Base-by-base conservation (phyloP, 2,329 filamentous ascomycete species). In the Fusarium sp. region DNA sequence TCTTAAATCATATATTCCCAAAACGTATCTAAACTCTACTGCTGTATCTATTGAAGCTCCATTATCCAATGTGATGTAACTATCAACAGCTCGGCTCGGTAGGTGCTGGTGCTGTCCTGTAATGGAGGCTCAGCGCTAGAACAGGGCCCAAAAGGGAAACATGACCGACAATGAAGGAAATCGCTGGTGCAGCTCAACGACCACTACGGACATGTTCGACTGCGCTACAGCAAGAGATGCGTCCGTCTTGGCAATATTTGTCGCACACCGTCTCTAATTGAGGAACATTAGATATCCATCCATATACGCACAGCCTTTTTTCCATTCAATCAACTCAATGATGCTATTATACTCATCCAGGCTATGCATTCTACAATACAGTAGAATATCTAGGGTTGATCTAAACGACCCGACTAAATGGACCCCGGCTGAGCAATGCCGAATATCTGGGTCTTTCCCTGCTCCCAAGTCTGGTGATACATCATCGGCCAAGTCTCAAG, bases 41-140 rank as follows among this genome's bases (percentile, higher is more conserved):
- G 4, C 16, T 42, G 24, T 16, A 42, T 40, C 9, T 25, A 22
- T 30, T 32, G 59, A 56, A 63, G 43, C 49, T 63, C 32, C 56
- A 40, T 27, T 47, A 24, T 32, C 34, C 12, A 16, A n/a, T 62
- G 43, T 43, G 61, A 57, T 63, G 59, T 49, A 57, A 56, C 49
- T 63, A 54, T 63, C 66, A 50, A 70, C 67, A 70, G 66, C 66
- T 70, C 42, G 34, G 34, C 18, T 24, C 32, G n/a, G 30, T 22
- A 34, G 20, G 27, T 54, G 34, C 34, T 38, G 34, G 32, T 38
- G 16, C 16, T 38, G 34, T 38, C 18, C 27, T 51, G 63, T 43
- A 61, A 71, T 61, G 63, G 68, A 70, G 68, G 68, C 68, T 70
- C 68, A 71, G 67, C 68, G 68, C 63, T 68, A 70, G 49, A 42